These are phyloP conservation scores for Lipomyces mesembrius DNA, from an alignment of 805 yeast genomes.

Conservation along the genomic window DNA sequence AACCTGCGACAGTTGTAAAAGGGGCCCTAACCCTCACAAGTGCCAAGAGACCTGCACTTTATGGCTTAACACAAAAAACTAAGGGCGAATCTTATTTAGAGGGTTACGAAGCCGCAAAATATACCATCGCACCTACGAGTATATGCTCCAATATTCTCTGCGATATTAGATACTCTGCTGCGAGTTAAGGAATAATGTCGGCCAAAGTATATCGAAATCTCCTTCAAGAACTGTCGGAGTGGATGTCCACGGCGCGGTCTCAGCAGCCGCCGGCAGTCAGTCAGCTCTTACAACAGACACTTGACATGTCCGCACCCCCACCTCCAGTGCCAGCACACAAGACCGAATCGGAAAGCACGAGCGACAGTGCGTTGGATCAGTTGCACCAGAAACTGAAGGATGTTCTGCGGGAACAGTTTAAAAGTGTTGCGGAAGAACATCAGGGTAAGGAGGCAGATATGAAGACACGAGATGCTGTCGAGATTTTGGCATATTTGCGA, in stretches of 20 bases:
- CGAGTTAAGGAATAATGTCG: conserved; percentile 14
- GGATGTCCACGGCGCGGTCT: conserved; percentile 26
- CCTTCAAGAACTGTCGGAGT: conserved; percentile 27
- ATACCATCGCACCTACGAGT: not conserved
- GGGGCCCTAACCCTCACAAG: not conserved
- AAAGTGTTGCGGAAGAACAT: not conserved
- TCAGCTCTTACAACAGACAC: conserved; percentile 29
- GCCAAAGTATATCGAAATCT: conserved; percentile 21
- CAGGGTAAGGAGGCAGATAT: conserved; percentile 8
- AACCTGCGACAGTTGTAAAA: not conserved
- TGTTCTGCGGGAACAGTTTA: conserved; percentile 19
- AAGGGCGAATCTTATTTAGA: too few relatives aligned
- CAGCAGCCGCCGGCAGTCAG: conserved; percentile 19
- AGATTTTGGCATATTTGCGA: conserved; percentile 63
- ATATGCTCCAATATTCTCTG: not conserved
- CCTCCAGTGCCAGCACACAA: conserved; percentile 20
- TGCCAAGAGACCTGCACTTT: not conserved
- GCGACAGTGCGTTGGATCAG: conserved; percentile 13
- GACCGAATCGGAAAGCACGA: conserved; percentile 2
- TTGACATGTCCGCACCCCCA: conserved; percentile 34
- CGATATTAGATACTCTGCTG: not conserved
- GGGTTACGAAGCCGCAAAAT: not conserved
- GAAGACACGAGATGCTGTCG: conserved; percentile 48
- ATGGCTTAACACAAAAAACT: not conserved
- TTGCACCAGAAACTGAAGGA: conserved; percentile 17